phyloP scores from a whole-genome alignment of 75 land plant species.

The Isoetes taiwanensis region DNA sequence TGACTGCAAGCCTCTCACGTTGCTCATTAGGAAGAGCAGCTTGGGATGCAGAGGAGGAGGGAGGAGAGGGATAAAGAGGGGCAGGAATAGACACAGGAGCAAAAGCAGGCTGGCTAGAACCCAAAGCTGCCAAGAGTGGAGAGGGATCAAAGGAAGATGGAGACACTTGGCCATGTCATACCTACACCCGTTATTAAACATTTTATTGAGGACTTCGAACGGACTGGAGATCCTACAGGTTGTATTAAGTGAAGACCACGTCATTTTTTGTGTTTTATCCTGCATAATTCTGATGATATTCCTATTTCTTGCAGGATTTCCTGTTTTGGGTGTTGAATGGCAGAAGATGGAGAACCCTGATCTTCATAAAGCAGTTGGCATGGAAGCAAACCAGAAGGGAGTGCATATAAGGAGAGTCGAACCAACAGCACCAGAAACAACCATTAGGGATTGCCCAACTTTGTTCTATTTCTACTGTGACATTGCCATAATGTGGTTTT shows the following conservation, averaged over 20 bases:
- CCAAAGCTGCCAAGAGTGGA: too few relatives aligned
- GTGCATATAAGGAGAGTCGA: constrained; percentile 80
- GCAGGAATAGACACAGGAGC: too few relatives aligned
- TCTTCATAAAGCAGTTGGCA: constrained; percentile 59
- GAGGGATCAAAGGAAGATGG: too few relatives aligned
- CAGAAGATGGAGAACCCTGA: constrained; percentile 93
- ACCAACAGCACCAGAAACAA: constrained; percentile 78
- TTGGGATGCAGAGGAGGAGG: too few relatives aligned
- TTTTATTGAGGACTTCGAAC: constrained; percentile 77
- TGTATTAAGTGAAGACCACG: neutral
- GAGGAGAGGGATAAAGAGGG: too few relatives aligned
- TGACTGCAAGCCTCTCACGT: too few relatives aligned
- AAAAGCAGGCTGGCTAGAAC: too few relatives aligned
- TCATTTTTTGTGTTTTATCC: neutral
- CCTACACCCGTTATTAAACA: constrained; percentile 87
- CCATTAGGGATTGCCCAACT: too few relatives aligned
- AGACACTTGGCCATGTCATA: constrained; percentile 99
- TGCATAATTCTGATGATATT: neutral
- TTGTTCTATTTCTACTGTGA: too few relatives aligned
- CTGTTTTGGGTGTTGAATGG: constrained; percentile 88
- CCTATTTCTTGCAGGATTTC: constrained; percentile 61
- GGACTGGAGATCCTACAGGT: constrained; percentile 91
- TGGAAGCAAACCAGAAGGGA: constrained; percentile 70
- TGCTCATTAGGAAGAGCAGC: too few relatives aligned
- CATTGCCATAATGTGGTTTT: too few relatives aligned